Base-by-base conservation (phyloP, 176 grass and related monocot genomes). In the Bonia amplexicaulis region DNA sequence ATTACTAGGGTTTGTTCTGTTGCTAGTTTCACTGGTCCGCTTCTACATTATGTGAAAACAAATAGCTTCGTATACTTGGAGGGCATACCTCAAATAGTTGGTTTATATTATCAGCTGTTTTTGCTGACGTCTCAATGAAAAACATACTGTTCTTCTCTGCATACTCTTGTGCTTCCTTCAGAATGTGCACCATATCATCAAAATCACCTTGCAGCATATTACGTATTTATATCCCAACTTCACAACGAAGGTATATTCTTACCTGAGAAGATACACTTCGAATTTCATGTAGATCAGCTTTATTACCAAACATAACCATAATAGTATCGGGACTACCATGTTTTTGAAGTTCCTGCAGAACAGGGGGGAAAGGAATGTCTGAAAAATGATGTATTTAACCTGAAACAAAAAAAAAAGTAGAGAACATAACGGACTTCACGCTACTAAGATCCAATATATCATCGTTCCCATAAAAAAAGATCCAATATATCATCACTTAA, bases 121-220 rank as follows among this genome's bases (percentile, higher is more conserved):
- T 99, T 44, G 96, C 93, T 82, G 96, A 99, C 4, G 96, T 99
- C 91, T 98, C 96, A 33, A 98, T 91, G 69, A 98, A 98, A 86
- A 94, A 86, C 96, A 96, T 96, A 64, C 85, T 84, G 79, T 99
- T 99, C 84, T 90, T 92, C 54, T 99, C 91, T 16, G 96, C 93
- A 61, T 99, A 99, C 29, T 99, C 96, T 67, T 83, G 81, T 62
- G 93, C 91, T 27, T 92, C 96, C 96, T 96, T 84, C 67, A 78
- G 71, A 84, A 91, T 76, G 48, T 16, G 60, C 40, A 76, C 51
- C 46, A 82, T 31, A 65, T 74, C 20, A 73, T 80, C 20, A 90
- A 79, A 69, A 51, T 22, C 8, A 17, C 39, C 9, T 58, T 68
- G 41, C 52, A 25, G 1, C 78, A 68, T 41, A 66, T 66, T 66